phyloP scores from a whole-genome alignment of 768 basidiomycete genomes.

The Amanita subjunquillea region DNA sequence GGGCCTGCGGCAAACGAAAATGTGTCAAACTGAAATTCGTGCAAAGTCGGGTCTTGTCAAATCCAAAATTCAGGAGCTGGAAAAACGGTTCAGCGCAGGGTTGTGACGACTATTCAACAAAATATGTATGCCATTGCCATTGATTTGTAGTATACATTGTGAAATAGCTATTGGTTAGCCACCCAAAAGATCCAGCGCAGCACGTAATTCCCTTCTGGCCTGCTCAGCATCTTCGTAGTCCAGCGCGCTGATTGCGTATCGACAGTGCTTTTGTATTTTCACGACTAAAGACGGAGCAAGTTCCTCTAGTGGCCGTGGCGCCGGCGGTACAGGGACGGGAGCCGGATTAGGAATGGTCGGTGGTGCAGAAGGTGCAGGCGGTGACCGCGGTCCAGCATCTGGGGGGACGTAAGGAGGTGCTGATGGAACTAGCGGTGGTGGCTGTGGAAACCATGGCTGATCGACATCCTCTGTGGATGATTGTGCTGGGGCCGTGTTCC shows the following conservation, averaged over 20 bases:
- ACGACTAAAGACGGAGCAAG: constrained; percentile 58
- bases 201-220: constrained; percentile 72
- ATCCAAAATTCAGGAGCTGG: constrained; percentile 29
- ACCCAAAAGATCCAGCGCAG: constrained; percentile 61
- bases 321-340: constrained; percentile 14
- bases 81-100: constrained; percentile 18
- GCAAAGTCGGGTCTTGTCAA: constrained; percentile 15
- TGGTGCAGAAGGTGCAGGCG: not conserved
- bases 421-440: constrained; percentile 9
- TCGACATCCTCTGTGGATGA: not conserved
- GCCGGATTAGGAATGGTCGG: not conserved
- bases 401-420: constrained; percentile 5
- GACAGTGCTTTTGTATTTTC: constrained; percentile 83
- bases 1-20: not conserved
- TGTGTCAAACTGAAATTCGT: not conserved
- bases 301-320: constrained; percentile 24
- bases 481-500: not conserved
- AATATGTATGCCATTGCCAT: not conserved
- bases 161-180: constrained; percentile 16
- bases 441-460: not conserved
- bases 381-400: not conserved
- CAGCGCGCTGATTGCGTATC: constrained; percentile 88
- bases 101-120: not conserved
- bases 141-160: not conserved
- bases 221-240: constrained; percentile 91